Conservation (phyloP, 176 grass and related monocot genomes). For the Avena insularis region DNA sequence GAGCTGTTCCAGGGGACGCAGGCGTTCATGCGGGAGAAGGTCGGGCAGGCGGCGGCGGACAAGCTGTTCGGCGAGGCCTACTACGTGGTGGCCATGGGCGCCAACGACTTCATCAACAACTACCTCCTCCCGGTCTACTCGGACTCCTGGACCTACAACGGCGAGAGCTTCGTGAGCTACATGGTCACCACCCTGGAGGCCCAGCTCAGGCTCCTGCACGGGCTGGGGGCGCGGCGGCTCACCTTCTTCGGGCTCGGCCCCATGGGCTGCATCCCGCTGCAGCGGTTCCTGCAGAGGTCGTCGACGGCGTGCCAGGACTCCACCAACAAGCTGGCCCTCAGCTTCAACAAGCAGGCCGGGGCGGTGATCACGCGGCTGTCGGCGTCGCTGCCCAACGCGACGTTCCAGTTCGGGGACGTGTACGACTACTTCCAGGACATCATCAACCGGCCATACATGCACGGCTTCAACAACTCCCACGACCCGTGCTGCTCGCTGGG, state of each 20-base stretch:
- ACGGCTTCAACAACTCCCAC: conserved; percentile 88
- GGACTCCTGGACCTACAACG: conserved; percentile 90
- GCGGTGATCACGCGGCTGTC: conserved; percentile 49
- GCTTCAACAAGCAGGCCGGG: conserved; percentile 70
- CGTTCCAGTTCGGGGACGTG: conserved; percentile 75
- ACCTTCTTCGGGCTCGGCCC: conserved; percentile 94
- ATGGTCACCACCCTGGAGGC: conserved; percentile 65
- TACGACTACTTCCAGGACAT: conserved; percentile 93
- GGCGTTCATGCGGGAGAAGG: conserved; percentile 72
- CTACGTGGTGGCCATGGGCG: conserved; percentile 90
- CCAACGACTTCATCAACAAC: conserved; percentile 99
- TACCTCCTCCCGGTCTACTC: conserved; percentile 90
- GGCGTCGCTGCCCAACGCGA: conserved; percentile 59
- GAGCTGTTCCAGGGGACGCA: conserved; percentile 94
- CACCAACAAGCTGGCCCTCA: conserved; percentile 73
- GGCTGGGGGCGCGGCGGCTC: conserved; percentile 62
- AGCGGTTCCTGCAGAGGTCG: conserved; percentile 62
- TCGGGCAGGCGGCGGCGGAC: conserved; percentile 59
- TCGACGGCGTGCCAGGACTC: conserved; percentile 71
- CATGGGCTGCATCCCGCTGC: conserved; percentile 96
- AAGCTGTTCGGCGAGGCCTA: conserved; percentile 62
- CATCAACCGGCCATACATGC: conserved; percentile 63
- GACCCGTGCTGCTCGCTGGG: conserved; percentile 85
- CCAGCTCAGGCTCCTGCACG: conserved; percentile 69
- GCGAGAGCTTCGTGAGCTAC: conserved; percentile 66